Evolutionary conservation across 1,284 basidiomycete species (phyloP), one percentile per base, ranked within the genome.

Genomic region (Phylloporus sp.): DNA sequence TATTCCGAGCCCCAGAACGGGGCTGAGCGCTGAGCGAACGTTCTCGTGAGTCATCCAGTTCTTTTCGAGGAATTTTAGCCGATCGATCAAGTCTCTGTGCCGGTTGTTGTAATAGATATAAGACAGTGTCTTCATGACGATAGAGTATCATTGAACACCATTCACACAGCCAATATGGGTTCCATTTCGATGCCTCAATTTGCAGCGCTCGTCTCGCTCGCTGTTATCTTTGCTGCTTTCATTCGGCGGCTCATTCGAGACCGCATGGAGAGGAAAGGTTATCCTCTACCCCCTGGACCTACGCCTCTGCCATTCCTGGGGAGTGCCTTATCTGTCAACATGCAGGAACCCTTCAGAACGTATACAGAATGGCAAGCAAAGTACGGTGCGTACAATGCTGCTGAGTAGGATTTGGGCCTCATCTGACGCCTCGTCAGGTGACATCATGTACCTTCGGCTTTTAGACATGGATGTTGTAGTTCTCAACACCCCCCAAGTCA

Each of bases 301-400:
- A 53, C 43, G 8, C 45, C 64, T 5, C n/a, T 71, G 12, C 72
- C 72, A 2, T 17, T 73, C 6, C 12, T 73, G 15, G 72, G 72
- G 11, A 64, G 25, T 39, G 32, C 15, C 6, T 32, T 37, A 5
- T 64, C 63, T 35, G 35, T 58, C 35, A 49, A 64, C 43, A 35
- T 32, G 23, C 47, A 35, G 25, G 32, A 57, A 49, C 63, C 63
- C 15, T 64, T 43, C 55, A 47, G 57, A 41, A 58, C 55, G 19
- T 58, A 64, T n/a, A 58, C 43, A 8, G 10, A 47, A 2, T 49
- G 55, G 63, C 32, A n/a, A 20, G 55, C 29, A 20, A 57, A 47
- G 55, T 64, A 64, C 49, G 55, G 63, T 64, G 32, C 57, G 43
- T 49, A 20, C 4, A 25, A 43, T 17, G 25, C n/a, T n/a, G n/a